Evolutionary conservation across 768 basidiomycete species (phyloP), one percentile per base, ranked within the genome.

Genomic region (Lactifluus pinguis): DNA sequence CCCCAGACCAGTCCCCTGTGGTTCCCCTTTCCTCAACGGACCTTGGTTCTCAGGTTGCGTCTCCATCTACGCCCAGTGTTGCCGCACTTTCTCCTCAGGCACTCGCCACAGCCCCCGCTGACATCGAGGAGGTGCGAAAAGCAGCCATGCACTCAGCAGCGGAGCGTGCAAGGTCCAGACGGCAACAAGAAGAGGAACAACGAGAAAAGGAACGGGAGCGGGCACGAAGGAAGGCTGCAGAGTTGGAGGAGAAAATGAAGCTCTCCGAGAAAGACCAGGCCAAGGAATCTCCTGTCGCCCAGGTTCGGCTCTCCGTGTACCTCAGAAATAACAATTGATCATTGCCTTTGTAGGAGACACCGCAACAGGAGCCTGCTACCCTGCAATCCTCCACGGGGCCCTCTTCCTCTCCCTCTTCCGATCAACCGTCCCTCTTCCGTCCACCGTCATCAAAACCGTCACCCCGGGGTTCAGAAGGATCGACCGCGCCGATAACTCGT

Each of bases 121-220:
- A 72, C 58, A 32, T 88, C 34, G 87, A 91, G 53, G 83, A 83
- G 54, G 80, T 76, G n/a, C 79, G 81, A 59, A 87, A 88, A 70
- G 83, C 84, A 49, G 74, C 85, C 17, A 93, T 94, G 92, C 91
- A 92, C 61, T 80, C 72, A 57, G 89, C 89, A 6, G 92, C 92
- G 2, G 91, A 89, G 63, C 81, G 91, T 44, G 92, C 92, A 6
- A 86, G 83, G 68, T 80, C 86, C 63, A 77, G 92, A 56, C 76
- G 90, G 50, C 85, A 89, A 67, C 80, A 87, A 53, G 92, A 94
- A 66, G 93, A 95, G 69, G 86, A 84, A 62, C 86, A 89, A 65
- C 79, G 92, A 15, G 85, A 90, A 69, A 85, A 82, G 50, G 86
- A 87, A 71, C 82, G 83, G 66, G 91, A 93, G 67, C 78, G 92